Evolutionary conservation across 2,329 filamentous ascomycete genomes (phyloP), one percentile per base, ranked within the genome.

Genomic region (Tolypocladium guangdongense): DNA sequence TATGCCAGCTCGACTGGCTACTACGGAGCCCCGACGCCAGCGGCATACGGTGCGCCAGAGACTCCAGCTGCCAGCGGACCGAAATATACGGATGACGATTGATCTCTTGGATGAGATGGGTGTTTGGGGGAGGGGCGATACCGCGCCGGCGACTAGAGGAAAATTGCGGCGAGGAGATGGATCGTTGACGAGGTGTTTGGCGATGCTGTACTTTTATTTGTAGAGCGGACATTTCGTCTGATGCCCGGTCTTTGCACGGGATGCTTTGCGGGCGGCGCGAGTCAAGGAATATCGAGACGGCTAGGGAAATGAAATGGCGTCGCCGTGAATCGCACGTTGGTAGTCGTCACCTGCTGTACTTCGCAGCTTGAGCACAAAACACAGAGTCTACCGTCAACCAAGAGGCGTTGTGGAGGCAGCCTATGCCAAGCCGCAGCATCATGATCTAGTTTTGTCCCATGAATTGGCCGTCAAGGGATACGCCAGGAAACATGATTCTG

Each of bases 11-110:
- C 50, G 10, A n/a, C 52, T 7, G 52, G 49, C 20, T 54, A 78
- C 56, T 82, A 81, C 55, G 73, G 78, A 33, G 83, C 83, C 24
- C 81, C 82, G 1, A 86, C 83, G n/a, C 83, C 83, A 54, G 83
- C 81, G 2, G 83, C 83, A 5, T 80, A 77, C 53, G 73, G 62
- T 32, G 74, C 75, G 32, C 74, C 80, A 2, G 82, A 83, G 65
- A 84, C 81, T 20, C 81, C 83, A 32, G 82, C 81, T 22, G 81
- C 79, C 4, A 80, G 78, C 50, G 78, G 77, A 16, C 78, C 77
- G 41, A 67, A 73, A 56, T 80, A 80, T 62, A 74, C 74, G 16
- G 77, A 80, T 57, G 77, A 80, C 57, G 77, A 80, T 55, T 65
- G 53, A 59, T 45, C 47, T 7, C 20, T 27, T 30, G 49, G 18